phyloP scores from a whole-genome alignment of 768 basidiomycete genomes.

The Flagelloscypha sp. region DNA sequence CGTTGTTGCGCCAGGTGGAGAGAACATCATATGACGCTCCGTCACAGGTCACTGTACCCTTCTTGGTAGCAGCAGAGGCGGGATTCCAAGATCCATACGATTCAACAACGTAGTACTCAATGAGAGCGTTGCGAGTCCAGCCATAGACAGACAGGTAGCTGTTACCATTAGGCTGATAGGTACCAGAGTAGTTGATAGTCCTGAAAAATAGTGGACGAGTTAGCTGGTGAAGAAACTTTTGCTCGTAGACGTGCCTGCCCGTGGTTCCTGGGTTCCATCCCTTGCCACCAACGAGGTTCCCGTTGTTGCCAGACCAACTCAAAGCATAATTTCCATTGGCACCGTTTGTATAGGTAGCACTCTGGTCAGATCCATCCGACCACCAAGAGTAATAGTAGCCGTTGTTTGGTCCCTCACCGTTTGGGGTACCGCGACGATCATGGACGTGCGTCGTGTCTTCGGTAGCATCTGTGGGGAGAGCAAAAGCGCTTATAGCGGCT shows the following conservation, averaged over 20 bases:
- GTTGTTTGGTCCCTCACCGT: constrained; percentile 20
- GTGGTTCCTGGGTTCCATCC: constrained; percentile 30
- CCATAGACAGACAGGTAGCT: constrained; percentile 37
- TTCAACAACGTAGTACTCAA: constrained; percentile 42
- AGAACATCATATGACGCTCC: constrained; percentile 36
- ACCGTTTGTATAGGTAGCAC: constrained; percentile 22
- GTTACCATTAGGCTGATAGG: constrained; percentile 30
- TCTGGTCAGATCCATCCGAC: constrained; percentile 17
- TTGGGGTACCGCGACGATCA: constrained; percentile 9
- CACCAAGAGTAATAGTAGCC: constrained; percentile 25
- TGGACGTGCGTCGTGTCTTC: constrained; percentile 7
- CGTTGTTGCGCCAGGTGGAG: constrained; percentile 27
- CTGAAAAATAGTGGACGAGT: constrained; percentile 14
- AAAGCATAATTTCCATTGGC: constrained; percentile 22
- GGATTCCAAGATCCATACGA: constrained; percentile 35
- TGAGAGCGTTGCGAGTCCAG: constrained; percentile 36
- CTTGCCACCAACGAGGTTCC: constrained; percentile 25
- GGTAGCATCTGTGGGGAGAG: constrained; percentile 7
- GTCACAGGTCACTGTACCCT: constrained; percentile 33
- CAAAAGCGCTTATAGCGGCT: constrained; percentile 7
- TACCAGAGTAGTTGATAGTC: constrained; percentile 28
- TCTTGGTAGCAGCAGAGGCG: constrained; percentile 18
- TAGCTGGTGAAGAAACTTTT: background rate
- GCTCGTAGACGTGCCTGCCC: constrained; percentile 5
- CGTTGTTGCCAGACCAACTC: constrained; percentile 17